Evolutionary conservation across 495 filamentous ascomycete genomes (phyloP), one percentile per base, ranked within the genome.

Genomic region (Melanomma pulvis-pyrius): DNA sequence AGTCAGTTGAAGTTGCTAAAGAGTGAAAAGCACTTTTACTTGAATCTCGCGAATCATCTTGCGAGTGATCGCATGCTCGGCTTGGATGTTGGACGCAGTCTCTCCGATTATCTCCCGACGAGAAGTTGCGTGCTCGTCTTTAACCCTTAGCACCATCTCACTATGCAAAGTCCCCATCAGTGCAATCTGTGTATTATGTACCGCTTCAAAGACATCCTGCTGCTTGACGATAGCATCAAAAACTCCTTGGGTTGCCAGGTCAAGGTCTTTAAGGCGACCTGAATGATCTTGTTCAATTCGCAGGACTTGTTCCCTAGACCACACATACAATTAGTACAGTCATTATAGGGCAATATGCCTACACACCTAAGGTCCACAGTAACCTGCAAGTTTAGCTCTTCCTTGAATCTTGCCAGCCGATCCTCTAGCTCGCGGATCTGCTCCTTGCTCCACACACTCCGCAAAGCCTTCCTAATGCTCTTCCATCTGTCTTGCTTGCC

Each of bases 331-430:
- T 58, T 51, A 63, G 61, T 25, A 22, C 13, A 52, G 47, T 52
- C 26, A 30, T 55, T 44, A 50, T 24, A 1, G 2, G 24, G 36
- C n/a, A 56, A 48, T 22, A 44, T 54, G 11, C 50, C 22, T 34
- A 25, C 34, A 46, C 39, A 63, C 61, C 61, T 54, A 48, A 63
- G 62, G 48, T 46, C 39, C 41, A 49, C 22, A 32, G 36, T 51
- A 25, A 65, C 36, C 19, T 65, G 62, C 44, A 65, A 41, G 32
- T 55, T 56, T 17, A 63, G 61, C 48, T 56, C 61, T 13, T 56
- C 30, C 50, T 50, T 44, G 21, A 67, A 61, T 12, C 56, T 46
- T 26, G 56, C 64, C 2, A 67, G 48, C 48, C 57, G 56, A 55
- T 34, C 21, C 29, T 61, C 64, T 47, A 67, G 44, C 47, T 44